These are phyloP conservation scores for Hypoxylon lenormandii DNA, from an alignment of 495 filamentous ascomycete species.

Conservation along the genomic window DNA sequence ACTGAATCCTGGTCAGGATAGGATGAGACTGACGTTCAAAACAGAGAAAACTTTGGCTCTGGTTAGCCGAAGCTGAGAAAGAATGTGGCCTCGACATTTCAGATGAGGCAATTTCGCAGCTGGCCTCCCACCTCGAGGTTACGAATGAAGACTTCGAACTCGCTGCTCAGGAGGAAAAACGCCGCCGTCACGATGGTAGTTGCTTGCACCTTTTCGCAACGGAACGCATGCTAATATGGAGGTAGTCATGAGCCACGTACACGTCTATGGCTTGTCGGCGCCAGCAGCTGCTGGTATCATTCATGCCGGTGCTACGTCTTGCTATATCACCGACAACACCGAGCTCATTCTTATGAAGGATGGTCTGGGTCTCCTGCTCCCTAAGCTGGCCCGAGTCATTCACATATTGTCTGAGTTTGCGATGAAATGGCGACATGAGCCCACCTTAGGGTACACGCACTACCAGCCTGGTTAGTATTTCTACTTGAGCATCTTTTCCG, in stretches of 20 bases:
- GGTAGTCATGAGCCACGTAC: neutral
- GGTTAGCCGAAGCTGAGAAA: neutral
- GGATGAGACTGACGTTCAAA: neutral
- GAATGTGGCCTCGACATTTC: constrained; percentile 1
- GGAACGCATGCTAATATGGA: neutral
- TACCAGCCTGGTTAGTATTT: constrained; percentile 68
- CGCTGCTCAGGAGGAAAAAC: neutral
- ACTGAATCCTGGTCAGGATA: neutral
- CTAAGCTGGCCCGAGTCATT: constrained; percentile 77
- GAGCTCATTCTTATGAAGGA: constrained; percentile 86
- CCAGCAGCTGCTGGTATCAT: constrained; percentile 89
- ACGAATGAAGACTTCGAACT: neutral
- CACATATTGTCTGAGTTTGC: constrained; percentile 83
- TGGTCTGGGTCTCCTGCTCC: constrained; percentile 78
- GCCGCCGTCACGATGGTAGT: constrained; percentile 53
- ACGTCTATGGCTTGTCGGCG: constrained; percentile 54
- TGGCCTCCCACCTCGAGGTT: neutral
- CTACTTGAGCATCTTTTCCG: neutral
- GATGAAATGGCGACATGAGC: constrained; percentile 73
- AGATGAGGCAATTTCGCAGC: constrained; percentile 1
- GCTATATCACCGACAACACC: constrained; percentile 78
- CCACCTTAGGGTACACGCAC: constrained; percentile 85
- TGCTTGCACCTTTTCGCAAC: neutral
- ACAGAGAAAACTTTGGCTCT: constrained; percentile 1
- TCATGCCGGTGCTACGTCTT: constrained; percentile 62